Percentiles rank a stretch among this genome's conserved stretches.
These are phyloP conservation scores for Aleurites moluccanus DNA, from an alignment of 441 rosid species.

Conservation along the genomic window DNA sequence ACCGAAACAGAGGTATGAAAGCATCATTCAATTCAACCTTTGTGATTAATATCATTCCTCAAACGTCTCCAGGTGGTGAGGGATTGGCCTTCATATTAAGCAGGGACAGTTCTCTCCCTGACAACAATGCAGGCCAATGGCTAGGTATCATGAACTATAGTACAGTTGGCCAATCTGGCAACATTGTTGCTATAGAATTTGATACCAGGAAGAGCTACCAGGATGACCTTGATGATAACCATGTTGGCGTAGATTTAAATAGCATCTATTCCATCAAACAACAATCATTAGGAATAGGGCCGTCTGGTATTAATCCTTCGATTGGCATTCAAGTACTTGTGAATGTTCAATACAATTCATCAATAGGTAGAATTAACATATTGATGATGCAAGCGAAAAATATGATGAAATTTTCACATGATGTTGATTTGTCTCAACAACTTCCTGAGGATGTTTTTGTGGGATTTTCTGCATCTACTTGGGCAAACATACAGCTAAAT, in stretches of 20 bases:
- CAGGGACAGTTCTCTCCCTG: no score
- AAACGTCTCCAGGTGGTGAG: no score
- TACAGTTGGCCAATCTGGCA: no score
- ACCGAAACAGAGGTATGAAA: no score
- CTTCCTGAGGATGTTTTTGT: conserved; percentile 54
- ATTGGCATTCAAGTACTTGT: conserved; percentile 23
- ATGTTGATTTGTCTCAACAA: conserved; percentile 42
- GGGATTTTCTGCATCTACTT: conserved; percentile 70
- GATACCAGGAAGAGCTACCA: conserved; percentile 61
- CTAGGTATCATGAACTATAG: no score
- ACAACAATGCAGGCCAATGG: no score
- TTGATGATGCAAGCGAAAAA: no score
- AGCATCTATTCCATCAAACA: conserved; percentile 41
- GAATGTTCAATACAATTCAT: conserved; percentile 25
- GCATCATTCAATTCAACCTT: no score
- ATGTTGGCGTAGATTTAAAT: conserved; percentile 59
- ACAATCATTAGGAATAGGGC: conserved; percentile 31
- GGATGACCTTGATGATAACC: conserved; percentile 58
- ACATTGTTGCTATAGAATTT: conserved; percentile 42
- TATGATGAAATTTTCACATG: no score
- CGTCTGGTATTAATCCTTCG: conserved; percentile 29
- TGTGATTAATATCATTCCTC: no score
- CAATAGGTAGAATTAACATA: no score
- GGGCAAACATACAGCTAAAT: conserved; percentile 45
- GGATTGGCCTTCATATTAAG: no score